Base-by-base conservation (phyloP, 768 basidiomycete genomes). In the Rhodosporidiobolus sp. region DNA sequence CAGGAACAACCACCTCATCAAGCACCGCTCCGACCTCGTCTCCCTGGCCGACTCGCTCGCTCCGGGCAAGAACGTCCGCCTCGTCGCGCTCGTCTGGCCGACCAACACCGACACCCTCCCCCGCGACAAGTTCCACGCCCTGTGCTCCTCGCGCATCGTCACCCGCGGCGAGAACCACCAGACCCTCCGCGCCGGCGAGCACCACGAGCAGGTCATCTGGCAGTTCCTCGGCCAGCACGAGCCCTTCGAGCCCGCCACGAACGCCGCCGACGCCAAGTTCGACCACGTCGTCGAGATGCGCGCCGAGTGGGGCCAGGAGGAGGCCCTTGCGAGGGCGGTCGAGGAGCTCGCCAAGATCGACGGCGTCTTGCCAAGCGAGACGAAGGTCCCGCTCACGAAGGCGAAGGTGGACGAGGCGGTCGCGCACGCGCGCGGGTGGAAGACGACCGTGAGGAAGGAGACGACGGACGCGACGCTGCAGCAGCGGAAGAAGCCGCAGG, bases 1-100 rank as follows among this genome's bases (percentile, higher is more conserved):
- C 70, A 88, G 93, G 76, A 98, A 99, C 81, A 98, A 97, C 80
- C 95, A 99, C 78, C 84, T 90, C 4, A 82, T 78, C 24, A 87
- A 89, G 81, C 94, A 97, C 78, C 90, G 94, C n/a, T 70, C 83
- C 43, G 85, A 85, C 6, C 85, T 99, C 1, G 86, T 87, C 26
- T 84, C 87, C 2, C 85, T 87, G 14, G 83, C 85, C 55, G 76
- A 81, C 14, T 79, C 72, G 80, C 32, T 78, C 82, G 10, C 68
- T 75, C 68, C 64, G 16, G 38, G 69, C 24, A 73, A 76, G 35
- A 67, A 75, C 19, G 87, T 89, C 20, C 89, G 89, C 3, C 84
- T 94, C 24, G 83, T 98, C 67, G 94, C 89, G 0, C 85, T 97
- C 34, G 84, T 92, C 79, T 99, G 91, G 91, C 79, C 85, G 4